Evolutionary conservation across 805 yeast genomes (phyloP), one percentile per base, ranked within the genome.

Genomic region (Zygotorulaspora sp.): DNA sequence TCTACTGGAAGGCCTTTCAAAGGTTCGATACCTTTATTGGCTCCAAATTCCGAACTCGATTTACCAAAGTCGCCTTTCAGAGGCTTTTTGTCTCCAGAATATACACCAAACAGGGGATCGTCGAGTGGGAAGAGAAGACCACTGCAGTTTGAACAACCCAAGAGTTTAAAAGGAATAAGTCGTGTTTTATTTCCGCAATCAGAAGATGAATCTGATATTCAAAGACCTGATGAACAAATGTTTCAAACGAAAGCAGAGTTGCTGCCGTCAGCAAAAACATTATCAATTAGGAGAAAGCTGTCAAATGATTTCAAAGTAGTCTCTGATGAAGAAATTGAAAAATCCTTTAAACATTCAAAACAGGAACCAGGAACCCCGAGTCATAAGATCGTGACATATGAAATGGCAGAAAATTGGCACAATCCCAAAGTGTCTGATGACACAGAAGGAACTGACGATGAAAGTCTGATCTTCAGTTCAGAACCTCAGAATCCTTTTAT

Each of bases 331-430:
- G 49, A 49, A 6, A 44, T 32, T 15, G 38, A 36, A 6, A 46
- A 32, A n/a, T n/a, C 19, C 3, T 32, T 30, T 14, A 49, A 48
- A 30, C 43, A 29, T n/a, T 28, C 50, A 21, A 52, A 47, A 28
- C 47, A 44, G 13, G 45, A 32, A 7, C 61, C 62, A 1, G 57
- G 57, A 2, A 67, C 72, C 0, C 72, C 72, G 8, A 51, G 57
- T 29, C 58, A 58, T 26, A 58, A 57, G 29, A 31, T 66, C 3
- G 60, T 65, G 7, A 54, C 65, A 4, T 52, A 52, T 28, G 57
- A 58, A 13, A 40, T 61, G 35, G 58, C 64, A 3, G 40, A 45
- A 17, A 48, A 60, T 30, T 66, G 70, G 68, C 53, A 61, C 27
- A 57, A 63, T 21, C 40, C 52, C 9, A 48, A 36, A 6, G 41